These are phyloP conservation scores for Corynespora cassiicola DNA, from an alignment of 2,329 filamentous ascomycete genomes.

Conservation along the genomic window DNA sequence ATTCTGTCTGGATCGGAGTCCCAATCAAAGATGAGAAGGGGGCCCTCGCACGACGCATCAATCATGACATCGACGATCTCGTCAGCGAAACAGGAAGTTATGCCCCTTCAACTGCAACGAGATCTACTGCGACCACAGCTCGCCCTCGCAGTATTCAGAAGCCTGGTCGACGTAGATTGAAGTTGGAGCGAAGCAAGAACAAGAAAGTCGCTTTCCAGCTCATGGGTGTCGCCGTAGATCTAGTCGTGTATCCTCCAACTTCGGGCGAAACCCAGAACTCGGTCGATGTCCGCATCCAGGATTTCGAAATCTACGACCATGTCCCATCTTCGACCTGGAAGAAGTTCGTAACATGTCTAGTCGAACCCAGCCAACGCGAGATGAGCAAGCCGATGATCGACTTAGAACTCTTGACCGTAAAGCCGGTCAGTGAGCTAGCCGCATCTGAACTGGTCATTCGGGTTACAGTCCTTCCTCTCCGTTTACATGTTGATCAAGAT, in stretches of 20 bases:
- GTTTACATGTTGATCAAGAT: slow-evolving; percentile 96
- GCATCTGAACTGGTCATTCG: slow-evolving; percentile 89
- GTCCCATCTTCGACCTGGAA: slow-evolving; percentile 96
- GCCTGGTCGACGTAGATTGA: slow-evolving; percentile 62
- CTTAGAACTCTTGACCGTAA: slow-evolving; percentile 85
- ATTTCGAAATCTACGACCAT: slow-evolving; percentile 92
- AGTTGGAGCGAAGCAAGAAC: slow-evolving; percentile 81
- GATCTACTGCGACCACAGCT: slow-evolving; percentile 39
- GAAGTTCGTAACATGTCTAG: slow-evolving; percentile 94
- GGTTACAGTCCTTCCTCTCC: slow-evolving; percentile 78
- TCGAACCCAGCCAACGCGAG: slow-evolving; percentile 84
- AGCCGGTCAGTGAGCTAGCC: slow-evolving; percentile 80
- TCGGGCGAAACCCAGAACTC: slow-evolving; percentile 86
- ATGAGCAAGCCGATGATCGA: slow-evolving; percentile 89
- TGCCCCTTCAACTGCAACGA: slow-evolving; percentile 66
- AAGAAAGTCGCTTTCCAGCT: slow-evolving; percentile 98
- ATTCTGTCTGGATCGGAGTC: slow-evolving; percentile 97
- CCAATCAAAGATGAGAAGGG: slow-evolving; percentile 84
- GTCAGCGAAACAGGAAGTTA: slow-evolving; percentile 90
- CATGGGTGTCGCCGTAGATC: slow-evolving; percentile 79
- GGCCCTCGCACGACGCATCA: slow-evolving; percentile 83
- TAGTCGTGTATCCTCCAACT: slow-evolving; percentile 78
- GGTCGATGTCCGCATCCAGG: slow-evolving; percentile 79
- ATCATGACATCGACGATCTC: slow-evolving; percentile 79
- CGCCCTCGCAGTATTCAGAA: slow-evolving; percentile 52